These are phyloP conservation scores for Syncephalis plumigaleata DNA, from an alignment of 371 early-diverging fungal species.

Conservation along the genomic window DNA sequence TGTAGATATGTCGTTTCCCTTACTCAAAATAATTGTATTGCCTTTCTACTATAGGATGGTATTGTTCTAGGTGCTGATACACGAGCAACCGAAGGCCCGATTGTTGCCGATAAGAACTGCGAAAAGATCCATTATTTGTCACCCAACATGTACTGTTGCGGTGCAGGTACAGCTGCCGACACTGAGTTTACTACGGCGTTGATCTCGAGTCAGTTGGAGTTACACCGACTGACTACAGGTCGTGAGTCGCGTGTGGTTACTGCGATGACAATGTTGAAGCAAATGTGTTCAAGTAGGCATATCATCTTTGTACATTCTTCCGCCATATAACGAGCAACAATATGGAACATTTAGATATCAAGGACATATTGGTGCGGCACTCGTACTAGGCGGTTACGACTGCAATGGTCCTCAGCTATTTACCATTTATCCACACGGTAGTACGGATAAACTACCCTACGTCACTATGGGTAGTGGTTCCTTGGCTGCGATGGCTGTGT, in stretches of 20 bases:
- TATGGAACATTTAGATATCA: conserved; percentile 45
- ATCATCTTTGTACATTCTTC: background rate
- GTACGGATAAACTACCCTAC: conserved; percentile 89
- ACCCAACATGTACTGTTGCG: conserved; percentile 99
- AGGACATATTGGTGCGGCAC: conserved; percentile 94
- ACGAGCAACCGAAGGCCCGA: conserved; percentile 94
- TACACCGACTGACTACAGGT: conserved; percentile 82
- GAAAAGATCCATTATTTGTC: conserved; percentile 97
- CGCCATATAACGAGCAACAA: background rate
- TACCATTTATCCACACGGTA: conserved; percentile 95
- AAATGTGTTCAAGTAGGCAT: conserved; percentile 74
- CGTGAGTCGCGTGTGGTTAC: conserved; percentile 81
- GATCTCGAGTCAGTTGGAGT: conserved; percentile 84
- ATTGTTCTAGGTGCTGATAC: conserved; percentile 99
- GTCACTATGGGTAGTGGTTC: conserved; percentile 98
- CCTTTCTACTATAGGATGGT: conserved; percentile 47
- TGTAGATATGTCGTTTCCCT: background rate
- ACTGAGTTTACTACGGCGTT: conserved; percentile 91
- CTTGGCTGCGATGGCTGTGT: conserved; percentile 93
- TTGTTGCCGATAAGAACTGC: conserved; percentile 99
- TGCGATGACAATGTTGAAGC: conserved; percentile 92
- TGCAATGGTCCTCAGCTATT: conserved; percentile 83
- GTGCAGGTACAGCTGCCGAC: conserved; percentile 99
- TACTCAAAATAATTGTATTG: too few relatives aligned
- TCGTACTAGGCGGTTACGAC: conserved; percentile 96